Percentiles rank a stretch among this genome's conserved stretches.
Evolutionary conservation across 1,284 basidiomycete species (phyloP).

Genomic region (Gomphus sp.): DNA sequence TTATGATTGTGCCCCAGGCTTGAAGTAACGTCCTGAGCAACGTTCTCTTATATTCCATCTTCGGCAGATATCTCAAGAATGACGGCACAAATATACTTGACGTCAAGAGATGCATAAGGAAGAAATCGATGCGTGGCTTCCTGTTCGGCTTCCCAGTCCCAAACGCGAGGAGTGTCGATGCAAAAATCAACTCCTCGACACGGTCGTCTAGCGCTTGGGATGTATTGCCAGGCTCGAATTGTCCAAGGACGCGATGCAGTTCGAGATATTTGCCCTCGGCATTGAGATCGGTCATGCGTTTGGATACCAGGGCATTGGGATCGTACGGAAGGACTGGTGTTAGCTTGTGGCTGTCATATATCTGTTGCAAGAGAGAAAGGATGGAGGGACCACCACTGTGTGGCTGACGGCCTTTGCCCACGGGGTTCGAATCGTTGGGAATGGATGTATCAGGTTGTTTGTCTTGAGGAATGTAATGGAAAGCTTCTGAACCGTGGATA

Average conservation of each 20-base stretch:
- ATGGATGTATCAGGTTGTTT: neutral
- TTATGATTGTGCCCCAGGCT: conserved; percentile 31
- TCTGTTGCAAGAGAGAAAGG: conserved; percentile 39
- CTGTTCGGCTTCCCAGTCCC: conserved; percentile 41
- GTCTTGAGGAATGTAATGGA: neutral
- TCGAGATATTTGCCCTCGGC: conserved; percentile 38
- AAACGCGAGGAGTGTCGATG: conserved; percentile 42
- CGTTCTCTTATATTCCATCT: conserved; percentile 28
- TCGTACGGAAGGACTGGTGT: conserved; percentile 47
- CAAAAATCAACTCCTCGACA: conserved; percentile 46
- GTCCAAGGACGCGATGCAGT: conserved; percentile 31
- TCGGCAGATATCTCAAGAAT: conserved; percentile 30
- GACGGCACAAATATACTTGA: conserved; percentile 52
- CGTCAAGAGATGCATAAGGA: conserved; percentile 64
- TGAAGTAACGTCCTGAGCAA: conserved; percentile 43
- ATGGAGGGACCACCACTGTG: conserved; percentile 18
- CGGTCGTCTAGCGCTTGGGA: conserved; percentile 33
- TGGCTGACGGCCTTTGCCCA: conserved; percentile 9
- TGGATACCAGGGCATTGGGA: conserved; percentile 30
- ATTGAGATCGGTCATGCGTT: conserved; percentile 28
- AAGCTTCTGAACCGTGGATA: conserved; percentile 24
- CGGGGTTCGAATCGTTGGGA: neutral
- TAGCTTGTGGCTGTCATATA: conserved; percentile 44
- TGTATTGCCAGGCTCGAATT: conserved; percentile 24
- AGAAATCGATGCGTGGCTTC: conserved; percentile 54